phyloP scores from a whole-genome alignment of 345 rosid genomes.

The Syzygium aqueum region DNA sequence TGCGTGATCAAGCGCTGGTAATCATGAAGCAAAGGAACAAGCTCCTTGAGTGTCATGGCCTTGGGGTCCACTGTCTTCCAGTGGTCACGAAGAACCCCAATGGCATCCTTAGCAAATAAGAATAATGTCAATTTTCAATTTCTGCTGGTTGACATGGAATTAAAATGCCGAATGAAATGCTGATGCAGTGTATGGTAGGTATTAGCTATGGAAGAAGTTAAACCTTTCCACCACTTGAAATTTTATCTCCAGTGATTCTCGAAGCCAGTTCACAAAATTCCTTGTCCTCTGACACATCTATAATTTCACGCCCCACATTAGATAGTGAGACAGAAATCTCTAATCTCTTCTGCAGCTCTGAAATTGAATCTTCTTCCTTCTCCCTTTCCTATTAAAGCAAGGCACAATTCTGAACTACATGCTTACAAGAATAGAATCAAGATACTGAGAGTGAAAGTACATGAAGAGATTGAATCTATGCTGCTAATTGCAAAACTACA shows the following conservation, averaged over 20 bases:
- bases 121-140: background rate
- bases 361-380: conserved; percentile 31
- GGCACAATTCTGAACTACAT: background rate
- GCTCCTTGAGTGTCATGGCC: conserved; percentile 59
- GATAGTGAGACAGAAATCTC: conserved; percentile 43
- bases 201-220: conserved; percentile 4
- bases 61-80: conserved; percentile 57
- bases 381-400: conserved; percentile 42
- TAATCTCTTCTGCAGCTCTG: conserved; percentile 55
- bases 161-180: background rate
- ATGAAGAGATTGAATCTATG: background rate
- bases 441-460: background rate
- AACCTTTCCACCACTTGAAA: conserved; percentile 34
- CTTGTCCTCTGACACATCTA: conserved; percentile 61
- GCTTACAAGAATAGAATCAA: background rate
- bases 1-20: conserved; percentile 62
- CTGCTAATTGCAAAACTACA: background rate
- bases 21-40: conserved; percentile 81
- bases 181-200: background rate
- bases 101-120: conserved; percentile 27
- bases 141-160: background rate
- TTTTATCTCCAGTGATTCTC: conserved; percentile 33
- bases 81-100: conserved; percentile 62
- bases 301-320: conserved; percentile 29
- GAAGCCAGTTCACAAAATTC: conserved; percentile 69